Evolutionary conservation across 2,329 filamentous ascomycete species (phyloP).

Genomic region (Penicillium sp.): DNA sequence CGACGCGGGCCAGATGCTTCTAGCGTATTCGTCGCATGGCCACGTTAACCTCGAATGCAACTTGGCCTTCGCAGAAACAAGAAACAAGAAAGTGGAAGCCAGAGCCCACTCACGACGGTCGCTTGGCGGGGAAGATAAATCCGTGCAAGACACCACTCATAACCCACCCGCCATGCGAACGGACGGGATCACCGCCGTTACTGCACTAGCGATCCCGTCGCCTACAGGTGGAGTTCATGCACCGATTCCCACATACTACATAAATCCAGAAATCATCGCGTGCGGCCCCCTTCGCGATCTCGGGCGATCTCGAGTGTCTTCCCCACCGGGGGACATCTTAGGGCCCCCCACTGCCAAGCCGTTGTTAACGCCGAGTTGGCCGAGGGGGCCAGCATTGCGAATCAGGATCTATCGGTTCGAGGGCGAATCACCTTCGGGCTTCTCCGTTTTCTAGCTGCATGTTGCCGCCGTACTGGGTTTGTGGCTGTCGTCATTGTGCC

Average conservation of each 20-base stretch:
- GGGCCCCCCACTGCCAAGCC: constrained; percentile 1
- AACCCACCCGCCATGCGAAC: background rate
- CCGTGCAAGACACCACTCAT: background rate
- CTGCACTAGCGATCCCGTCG: constrained; percentile 16
- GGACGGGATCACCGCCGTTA: constrained; percentile 4
- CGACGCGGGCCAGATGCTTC: background rate
- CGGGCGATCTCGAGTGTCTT: constrained; percentile 7
- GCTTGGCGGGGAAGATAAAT: too few species aligned
- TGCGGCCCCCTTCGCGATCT: constrained; percentile 9
- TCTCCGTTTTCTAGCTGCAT: constrained; percentile 8
- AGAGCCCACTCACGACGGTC: too few species aligned
- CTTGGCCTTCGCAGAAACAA: background rate
- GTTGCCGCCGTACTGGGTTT: background rate
- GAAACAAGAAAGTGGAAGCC: background rate
- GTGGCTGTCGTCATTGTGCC: background rate
- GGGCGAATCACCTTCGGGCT: background rate
- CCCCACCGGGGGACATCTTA: constrained; percentile 4
- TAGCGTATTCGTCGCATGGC: background rate
- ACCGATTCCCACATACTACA: constrained; percentile 1
- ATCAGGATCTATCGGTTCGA: background rate
- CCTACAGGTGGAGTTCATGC: background rate
- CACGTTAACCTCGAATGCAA: constrained; percentile 4
- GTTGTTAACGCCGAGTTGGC: background rate
- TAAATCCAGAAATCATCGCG: constrained; percentile 4
- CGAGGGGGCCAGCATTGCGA: background rate